Base-by-base conservation (phyloP, 208 protist genomes). In the Angomonas desouzai region DNA sequence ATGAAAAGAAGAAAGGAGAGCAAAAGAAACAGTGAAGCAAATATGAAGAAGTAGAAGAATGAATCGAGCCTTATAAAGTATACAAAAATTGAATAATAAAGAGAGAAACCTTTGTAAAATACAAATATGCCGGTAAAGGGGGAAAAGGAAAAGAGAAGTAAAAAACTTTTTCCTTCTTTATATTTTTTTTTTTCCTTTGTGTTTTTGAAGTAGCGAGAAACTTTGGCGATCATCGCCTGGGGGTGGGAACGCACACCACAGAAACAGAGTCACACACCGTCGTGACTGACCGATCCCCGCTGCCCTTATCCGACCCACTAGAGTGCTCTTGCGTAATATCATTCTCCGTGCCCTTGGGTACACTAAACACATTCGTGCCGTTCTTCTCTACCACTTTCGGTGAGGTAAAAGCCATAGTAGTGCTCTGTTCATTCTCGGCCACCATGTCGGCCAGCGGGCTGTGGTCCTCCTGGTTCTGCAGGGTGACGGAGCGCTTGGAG, bases 161-260 rank as follows among this genome's bases (percentile, higher is more conserved):
- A n/a, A n/a, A n/a, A n/a, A n/a, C 32, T 9, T 20, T 53, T 53
- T 53, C 20, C 23, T 30, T 10, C 40, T 38, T 23, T 47, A 30
- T 45, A 45, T 1, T 49, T 58, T 48, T 16, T 66, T 30, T 49
- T 56, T 67, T 56, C 22, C 1, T 47, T 55, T 34, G 16, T 66
- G 6, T 43, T 62, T 13, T 30, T 56, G 47, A 56, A 16, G 29
- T 53, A 20, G 23, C 20, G 4, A 53, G 38, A n/a, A 45, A 45
- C 38, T 9, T 45, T 45, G 38, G 38, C 38, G 16, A 45, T n/a
- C n/a, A n/a, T n/a, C 20, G 45, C 20, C 6, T 23, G 10, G 45
- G 45, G 45, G 45, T 51, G 6, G 45, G 45, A 9, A 51, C 20
- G 20, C 45, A 51, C 45, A 51, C 45, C 18, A 51, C 45, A 23